Evolutionary conservation across 768 basidiomycete species (phyloP).

Genomic region (Naganishia antarctica): DNA sequence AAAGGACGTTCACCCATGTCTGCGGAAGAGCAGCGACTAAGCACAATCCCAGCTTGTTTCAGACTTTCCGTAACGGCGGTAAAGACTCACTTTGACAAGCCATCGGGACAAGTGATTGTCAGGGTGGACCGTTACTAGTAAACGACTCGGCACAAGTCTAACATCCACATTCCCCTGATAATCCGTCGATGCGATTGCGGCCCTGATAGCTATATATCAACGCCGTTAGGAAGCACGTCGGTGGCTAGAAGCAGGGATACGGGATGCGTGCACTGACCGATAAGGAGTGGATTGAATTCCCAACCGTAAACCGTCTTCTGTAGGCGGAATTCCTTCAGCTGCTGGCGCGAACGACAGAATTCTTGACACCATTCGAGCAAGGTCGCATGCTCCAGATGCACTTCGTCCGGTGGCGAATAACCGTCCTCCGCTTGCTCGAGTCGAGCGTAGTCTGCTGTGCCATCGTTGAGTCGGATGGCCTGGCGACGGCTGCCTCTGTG

Average conservation of each 20-base stretch:
- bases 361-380: neutral
- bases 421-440: neutral
- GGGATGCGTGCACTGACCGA: slow-evolving; percentile 1
- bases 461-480: neutral
- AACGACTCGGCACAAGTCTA: neutral
- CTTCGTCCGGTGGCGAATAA: neutral
- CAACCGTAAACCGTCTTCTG: neutral
- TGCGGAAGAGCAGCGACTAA: neutral
- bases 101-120: neutral
- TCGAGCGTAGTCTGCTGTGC: neutral
- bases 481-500: neutral
- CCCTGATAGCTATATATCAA: neutral
- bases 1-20: slow-evolving; percentile 1
- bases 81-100: neutral
- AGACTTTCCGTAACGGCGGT: neutral
- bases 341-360: neutral
- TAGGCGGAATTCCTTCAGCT: slow-evolving; percentile 4
- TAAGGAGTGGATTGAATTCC: neutral
- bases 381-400: neutral
- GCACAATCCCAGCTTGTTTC: neutral
- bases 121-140: neutral
- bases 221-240: neutral
- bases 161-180: slow-evolving; percentile 5
- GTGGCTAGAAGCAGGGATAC: neutral
- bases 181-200: slow-evolving; percentile 13